Base-by-base conservation (phyloP, 2,329 filamentous ascomycete species). In the Coniosporium tulheliwenetii region DNA sequence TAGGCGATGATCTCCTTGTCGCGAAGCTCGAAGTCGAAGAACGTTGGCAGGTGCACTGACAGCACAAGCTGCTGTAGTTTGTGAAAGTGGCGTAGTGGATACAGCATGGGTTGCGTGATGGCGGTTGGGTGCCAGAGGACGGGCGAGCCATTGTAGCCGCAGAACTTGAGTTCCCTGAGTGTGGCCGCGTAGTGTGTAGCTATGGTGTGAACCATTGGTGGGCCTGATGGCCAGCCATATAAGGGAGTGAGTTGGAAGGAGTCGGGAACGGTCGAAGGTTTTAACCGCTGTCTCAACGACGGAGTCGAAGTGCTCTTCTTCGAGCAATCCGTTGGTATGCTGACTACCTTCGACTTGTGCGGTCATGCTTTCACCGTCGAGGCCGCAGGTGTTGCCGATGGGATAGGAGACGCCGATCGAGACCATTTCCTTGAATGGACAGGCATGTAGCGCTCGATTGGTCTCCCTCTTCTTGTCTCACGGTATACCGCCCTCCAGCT, bases 401-500 rank as follows among this genome's bases (percentile, higher is more conserved):
- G 64, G 61, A 31, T 57, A 62, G 9, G 54, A 56, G 2, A 62
- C 55, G 5, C 64, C 64, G 15, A 68, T 67, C 45, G 66, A 53
- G 13, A 67, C 63, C 10, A 67, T 49, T 44, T 66, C 66, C 43
- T 62, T 52, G 3, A 69, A 42, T 0, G 60, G 58, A 37, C 60
- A 67, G 34, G 45, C 50, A 42, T 60, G 57, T 9, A 67, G 41
- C 2, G 65, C 64, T 7, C 63, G 58, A 3, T 67, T 40, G 10
- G 60, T 54, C 42, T 69, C 65, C 16, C 65, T 56, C 40, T 64
- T 62, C 45, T 68, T 65, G 44, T 67, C 64, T 8, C 63, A 55
- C 1, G 65, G 63, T 35, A 67, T 58, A 9, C 62, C 62, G 13
- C 65, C 65, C 51, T 68, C 65, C 14, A 69, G 50, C 43, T 69